phyloP scores from a whole-genome alignment of 2,329 filamentous ascomycete species.

The Xylaria multiplex region DNA sequence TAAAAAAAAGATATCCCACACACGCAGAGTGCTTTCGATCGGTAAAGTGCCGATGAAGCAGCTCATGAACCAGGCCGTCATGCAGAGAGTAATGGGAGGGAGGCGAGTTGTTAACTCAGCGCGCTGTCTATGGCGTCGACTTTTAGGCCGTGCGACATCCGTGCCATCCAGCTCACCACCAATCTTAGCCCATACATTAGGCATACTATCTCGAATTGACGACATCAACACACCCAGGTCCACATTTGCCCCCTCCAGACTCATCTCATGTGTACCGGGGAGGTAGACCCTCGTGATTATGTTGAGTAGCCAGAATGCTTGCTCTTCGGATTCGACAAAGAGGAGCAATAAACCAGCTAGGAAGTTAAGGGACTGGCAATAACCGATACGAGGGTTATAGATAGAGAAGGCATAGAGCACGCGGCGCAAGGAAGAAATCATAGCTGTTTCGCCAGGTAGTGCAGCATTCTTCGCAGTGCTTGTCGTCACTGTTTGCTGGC shows the following conservation, averaged over 20 bases:
- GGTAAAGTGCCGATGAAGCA: slow-evolving; percentile 93
- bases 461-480: slow-evolving; percentile 45
- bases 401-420: slow-evolving; percentile 91
- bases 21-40: slow-evolving; percentile 88
- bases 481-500: slow-evolving; percentile 52
- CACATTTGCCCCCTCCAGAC: slow-evolving; percentile 89
- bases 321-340: slow-evolving; percentile 88
- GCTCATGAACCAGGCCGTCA: slow-evolving; percentile 98
- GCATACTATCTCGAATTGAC: slow-evolving; percentile 82
- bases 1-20: slow-evolving; percentile 98
- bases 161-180: slow-evolving; percentile 75
- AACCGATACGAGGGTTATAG: slow-evolving; percentile 90
- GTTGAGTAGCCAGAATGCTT: slow-evolving; percentile 91
- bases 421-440: slow-evolving; percentile 82
- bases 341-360: slow-evolving; percentile 88
- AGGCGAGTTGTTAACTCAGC: slow-evolving; percentile 65
- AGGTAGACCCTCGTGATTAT: slow-evolving; percentile 90
- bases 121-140: slow-evolving; percentile 53
- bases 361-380: slow-evolving; percentile 96
- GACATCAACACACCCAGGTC: slow-evolving; percentile 95
- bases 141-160: slow-evolving; percentile 51
- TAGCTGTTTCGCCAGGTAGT: slow-evolving; percentile 70
- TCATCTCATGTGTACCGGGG: slow-evolving; percentile 90
- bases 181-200: slow-evolving; percentile 87
- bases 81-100: slow-evolving; percentile 89